Conservation (phyloP, 225 moss, liverwort and hornwort genomes). For the Pleurozium schreberi region DNA sequence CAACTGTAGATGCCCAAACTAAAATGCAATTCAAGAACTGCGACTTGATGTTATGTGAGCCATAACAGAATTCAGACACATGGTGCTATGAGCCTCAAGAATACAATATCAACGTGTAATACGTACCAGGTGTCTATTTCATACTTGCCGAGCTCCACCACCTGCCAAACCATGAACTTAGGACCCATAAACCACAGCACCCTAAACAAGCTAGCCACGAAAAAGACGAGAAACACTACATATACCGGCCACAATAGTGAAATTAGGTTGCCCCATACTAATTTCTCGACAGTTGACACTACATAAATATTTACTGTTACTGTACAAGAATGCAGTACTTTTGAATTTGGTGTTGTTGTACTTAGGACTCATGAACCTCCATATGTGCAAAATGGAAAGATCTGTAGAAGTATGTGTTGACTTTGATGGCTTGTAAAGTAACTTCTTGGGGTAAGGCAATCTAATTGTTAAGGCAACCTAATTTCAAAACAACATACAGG, state of each 20-base stretch:
- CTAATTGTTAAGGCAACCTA: background rate
- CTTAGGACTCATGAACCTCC: background rate
- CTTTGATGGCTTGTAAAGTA: background rate
- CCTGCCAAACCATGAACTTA: conserved; percentile 50
- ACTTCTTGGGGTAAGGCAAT: background rate
- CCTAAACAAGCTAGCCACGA: background rate
- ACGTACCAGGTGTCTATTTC: conserved; percentile 94
- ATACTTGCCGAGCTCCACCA: conserved; percentile 93
- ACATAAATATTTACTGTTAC: background rate
- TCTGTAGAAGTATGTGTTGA: background rate
- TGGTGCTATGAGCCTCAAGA: background rate
- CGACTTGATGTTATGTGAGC: background rate
- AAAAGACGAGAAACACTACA: background rate
- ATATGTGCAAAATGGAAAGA: background rate
- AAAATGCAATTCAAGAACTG: background rate
- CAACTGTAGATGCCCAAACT: background rate
- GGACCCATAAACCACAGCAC: conserved; percentile 9
- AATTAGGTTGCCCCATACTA: background rate
- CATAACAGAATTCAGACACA: background rate
- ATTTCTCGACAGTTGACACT: background rate
- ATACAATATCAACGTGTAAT: background rate
- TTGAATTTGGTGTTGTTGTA: background rate
- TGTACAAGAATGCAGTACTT: background rate
- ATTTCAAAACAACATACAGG: background rate
- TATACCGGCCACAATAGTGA: too few species aligned